phyloP scores from a whole-genome alignment of 164 flowering plant species.

The Nymphaea colorata region DNA sequence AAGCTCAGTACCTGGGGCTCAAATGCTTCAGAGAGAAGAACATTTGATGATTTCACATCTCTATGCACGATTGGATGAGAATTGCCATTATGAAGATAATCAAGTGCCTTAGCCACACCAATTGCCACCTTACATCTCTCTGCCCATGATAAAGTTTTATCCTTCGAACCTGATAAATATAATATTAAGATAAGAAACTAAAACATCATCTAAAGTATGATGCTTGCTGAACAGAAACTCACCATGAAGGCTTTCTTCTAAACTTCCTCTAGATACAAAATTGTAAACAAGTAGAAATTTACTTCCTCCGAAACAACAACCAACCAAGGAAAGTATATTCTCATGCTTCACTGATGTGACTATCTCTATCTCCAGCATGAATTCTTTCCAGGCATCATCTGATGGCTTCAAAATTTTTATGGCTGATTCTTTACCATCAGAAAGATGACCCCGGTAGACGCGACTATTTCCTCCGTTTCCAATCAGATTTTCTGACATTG shows the following conservation, averaged over 20 bases:
- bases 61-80: slow-evolving; percentile 75
- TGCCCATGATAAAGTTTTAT: slow-evolving; percentile 56
- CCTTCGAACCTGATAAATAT: slow-evolving; percentile 15
- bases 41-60: slow-evolving; percentile 95
- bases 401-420: slow-evolving; percentile 75
- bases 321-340: slow-evolving; percentile 67
- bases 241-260: slow-evolving; percentile 95
- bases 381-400: slow-evolving; percentile 59
- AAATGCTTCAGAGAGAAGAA: slow-evolving; percentile 74
- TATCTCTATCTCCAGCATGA: slow-evolving; percentile 76
- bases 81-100: slow-evolving; percentile 54
- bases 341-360: slow-evolving; percentile 61
- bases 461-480: slow-evolving; percentile 89
- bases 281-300: slow-evolving; percentile 78
- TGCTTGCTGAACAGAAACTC: slow-evolving; percentile 1
- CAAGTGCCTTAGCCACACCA: slow-evolving; percentile 86
- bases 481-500: slow-evolving; percentile 55
- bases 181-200: not conserved
- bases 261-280: slow-evolving; percentile 73
- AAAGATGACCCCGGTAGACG: slow-evolving; percentile 75
- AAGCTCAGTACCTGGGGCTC: slow-evolving; percentile 66
- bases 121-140: slow-evolving; percentile 81
- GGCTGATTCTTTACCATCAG: slow-evolving; percentile 75
- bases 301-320: slow-evolving; percentile 66
- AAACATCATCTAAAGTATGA: not conserved